Evolutionary conservation across 768 basidiomycete genomes (phyloP), one percentile per base, ranked within the genome.

Genomic region (Pilatotrama ljubarskyi): DNA sequence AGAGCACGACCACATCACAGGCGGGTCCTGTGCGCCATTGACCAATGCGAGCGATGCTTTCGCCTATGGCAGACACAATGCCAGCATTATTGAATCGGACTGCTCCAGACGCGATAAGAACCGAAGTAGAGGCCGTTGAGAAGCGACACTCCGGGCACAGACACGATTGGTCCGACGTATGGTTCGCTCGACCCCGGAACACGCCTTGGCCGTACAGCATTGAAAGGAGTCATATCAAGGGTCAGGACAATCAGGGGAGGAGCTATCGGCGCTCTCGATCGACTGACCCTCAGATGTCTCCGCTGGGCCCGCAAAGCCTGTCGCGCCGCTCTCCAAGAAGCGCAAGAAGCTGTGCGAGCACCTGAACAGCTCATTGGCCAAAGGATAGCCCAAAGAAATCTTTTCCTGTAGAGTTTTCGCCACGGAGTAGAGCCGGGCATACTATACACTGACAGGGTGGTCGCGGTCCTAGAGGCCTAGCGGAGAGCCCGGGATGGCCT

Each of bases 161-260:
- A 20, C 22, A 49, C 24, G 52, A 61, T 56, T 56, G 49, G 54
- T 52, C 60, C 54, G 60, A 51, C 43, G 50, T 8, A 17, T 10
- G 29, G 35, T 24, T 46, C 42, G 37, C 36, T 49, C 38, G 29
- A 4, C 15, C 29, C 49, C 60, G 55, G 60, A 56, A 51, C 53
- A 55, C 41, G 48, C 47, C 17, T 43, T 7, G 52, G 53, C 49
- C 42, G 46, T 20, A 44, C n/a, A 44, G 47, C 5, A 52, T 42
- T 55, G 25, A 55, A 61, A 61, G 43, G 36, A 54, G 58, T 53
- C 51, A 53, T 53, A 59, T 53, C 58, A 53, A 59, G 58, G 58
- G 51, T 51, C 46, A 54, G 36, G 51, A 59, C 51, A 48, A 49
- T 49, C 58, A 59, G 37, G 52, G 53, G 50, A 54, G 52, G 52